Percentiles rank a stretch among this genome's conserved stretches.
These are phyloP conservation scores for Talaromyces pinophilus DNA, from an alignment of 2,329 filamentous ascomycete species.

Conservation along the genomic window DNA sequence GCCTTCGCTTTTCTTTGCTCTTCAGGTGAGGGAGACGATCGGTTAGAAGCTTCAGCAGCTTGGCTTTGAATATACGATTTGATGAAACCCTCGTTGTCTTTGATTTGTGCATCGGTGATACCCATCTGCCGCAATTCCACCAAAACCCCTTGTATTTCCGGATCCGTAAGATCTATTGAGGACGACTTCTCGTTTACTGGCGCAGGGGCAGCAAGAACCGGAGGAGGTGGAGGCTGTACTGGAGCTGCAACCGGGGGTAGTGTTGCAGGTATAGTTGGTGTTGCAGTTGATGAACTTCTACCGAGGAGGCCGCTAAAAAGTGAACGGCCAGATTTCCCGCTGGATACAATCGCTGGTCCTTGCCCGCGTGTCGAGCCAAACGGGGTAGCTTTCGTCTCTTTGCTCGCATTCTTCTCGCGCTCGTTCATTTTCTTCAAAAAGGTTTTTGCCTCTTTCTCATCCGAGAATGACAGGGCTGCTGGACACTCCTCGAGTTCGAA, in stretches of 20 bases:
- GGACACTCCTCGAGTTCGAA: conserved; percentile 94
- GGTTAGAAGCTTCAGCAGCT: conserved; percentile 46
- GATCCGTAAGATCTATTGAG: conserved; percentile 62
- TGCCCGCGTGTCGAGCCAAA: conserved; percentile 60
- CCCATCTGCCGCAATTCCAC: conserved; percentile 65
- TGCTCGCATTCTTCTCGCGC: conserved; percentile 91
- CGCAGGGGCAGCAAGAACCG: conserved; percentile 32
- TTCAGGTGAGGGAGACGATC: conserved; percentile 45
- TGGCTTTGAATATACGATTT: conserved; percentile 67
- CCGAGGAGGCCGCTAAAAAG: conserved; percentile 53
- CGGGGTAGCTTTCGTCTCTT: conserved; percentile 75
- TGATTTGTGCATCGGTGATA: conserved; percentile 68
- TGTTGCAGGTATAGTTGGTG: conserved; percentile 11
- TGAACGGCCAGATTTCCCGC: conserved; percentile 54
- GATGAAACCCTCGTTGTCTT: conserved; percentile 68
- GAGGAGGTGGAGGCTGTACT: conserved; percentile 25
- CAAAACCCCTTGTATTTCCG: conserved; percentile 61
- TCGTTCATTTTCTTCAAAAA: conserved; percentile 98
- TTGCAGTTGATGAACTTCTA: conserved; percentile 21
- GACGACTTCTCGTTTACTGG: conserved; percentile 42
- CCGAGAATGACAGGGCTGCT: conserved; percentile 85
- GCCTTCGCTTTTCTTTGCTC: conserved; percentile 54
- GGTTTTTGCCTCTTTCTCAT: conserved; percentile 95
- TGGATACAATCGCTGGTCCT: conserved; percentile 46
- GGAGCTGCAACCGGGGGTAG: conserved; percentile 37